Evolutionary conservation across 257 asterid genomes (phyloP), one percentile per base, ranked within the genome.

Genomic region (Osmanthus fragrans): DNA sequence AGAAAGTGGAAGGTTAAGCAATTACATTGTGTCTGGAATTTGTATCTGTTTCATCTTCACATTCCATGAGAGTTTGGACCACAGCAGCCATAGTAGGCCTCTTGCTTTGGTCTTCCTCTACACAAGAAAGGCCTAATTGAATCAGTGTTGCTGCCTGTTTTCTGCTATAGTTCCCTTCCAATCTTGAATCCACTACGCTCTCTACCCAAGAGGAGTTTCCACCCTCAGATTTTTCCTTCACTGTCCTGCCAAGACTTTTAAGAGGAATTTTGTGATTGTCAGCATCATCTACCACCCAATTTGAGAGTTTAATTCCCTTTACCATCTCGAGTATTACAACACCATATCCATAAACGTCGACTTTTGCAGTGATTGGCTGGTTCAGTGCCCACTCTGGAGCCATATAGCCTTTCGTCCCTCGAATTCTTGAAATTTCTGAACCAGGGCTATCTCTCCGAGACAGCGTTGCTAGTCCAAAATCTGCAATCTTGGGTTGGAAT

Each of bases 321-420:
- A 76, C 19, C 68, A 76, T 29, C 33, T 76, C 80, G n/a, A 67
- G 25, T 4, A 76, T 21, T 4, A 67, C 56, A 8, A 76, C 64
- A 27, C 79, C 79, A 67, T 76, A 76, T 15, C 79, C 58, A 47
- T 66, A 76, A 8, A 76, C 74, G 19, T 76, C 74, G 6, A 76
- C 74, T 67, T 76, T 76, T 11, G 69, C 49, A 12, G 80, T 76
- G 49, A 76, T 76, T 13, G 80, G 80, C 11, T 36, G 54, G 69
- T 47, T 69, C 25, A 67, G 45, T 29, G 66, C 63, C 80, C 80
- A 68, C 58, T 76, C 73, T 12, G 49, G 79, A 64, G 79, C 79
- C 73, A 76, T 76, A 33, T 76, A 76, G 23, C 79, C 74, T 54
- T 70, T 76, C 2, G 80, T 76, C 13, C 80, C 80, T 18, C 80